Percentiles rank a stretch among this genome's conserved stretches.
These are phyloP conservation scores for Hygrophorus pudorinus DNA, from an alignment of 768 basidiomycete genomes.

Conservation along the genomic window DNA sequence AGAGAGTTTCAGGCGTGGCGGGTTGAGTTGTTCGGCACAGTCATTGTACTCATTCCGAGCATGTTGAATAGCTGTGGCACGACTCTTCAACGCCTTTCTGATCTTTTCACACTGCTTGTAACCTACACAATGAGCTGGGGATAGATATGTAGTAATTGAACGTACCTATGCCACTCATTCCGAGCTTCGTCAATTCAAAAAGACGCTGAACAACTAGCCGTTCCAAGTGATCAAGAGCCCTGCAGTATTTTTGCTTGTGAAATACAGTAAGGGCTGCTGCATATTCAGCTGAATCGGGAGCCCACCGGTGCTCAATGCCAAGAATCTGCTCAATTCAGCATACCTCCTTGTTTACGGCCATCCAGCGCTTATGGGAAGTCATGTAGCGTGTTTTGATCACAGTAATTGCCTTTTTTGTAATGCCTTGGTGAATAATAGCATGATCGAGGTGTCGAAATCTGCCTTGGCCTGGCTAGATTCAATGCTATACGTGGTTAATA, in stretches of 20 bases:
- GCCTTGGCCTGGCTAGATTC: background rate
- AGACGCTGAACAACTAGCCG: background rate
- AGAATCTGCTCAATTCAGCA: constrained; percentile 7
- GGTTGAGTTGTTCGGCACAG: constrained; percentile 13
- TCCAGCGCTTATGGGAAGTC: background rate
- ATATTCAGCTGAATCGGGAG: constrained; percentile 3
- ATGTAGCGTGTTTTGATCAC: background rate
- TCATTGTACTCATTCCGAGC: constrained; percentile 23
- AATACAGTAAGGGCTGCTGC: constrained; percentile 6
- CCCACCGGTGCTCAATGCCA: constrained; percentile 9
- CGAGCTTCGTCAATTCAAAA: too few species aligned
- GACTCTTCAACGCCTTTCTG: too few species aligned
- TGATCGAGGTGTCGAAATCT: background rate
- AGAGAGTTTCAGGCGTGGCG: constrained; percentile 12
- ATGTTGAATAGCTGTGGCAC: constrained; percentile 21
- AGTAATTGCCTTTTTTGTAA: background rate
- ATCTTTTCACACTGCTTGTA: too few species aligned
- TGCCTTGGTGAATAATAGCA: background rate
- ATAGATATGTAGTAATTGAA: too few species aligned
- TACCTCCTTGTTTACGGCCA: background rate
- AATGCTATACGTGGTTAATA: background rate
- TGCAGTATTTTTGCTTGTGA: background rate
- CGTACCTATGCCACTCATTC: too few species aligned
- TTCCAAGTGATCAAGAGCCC: background rate
- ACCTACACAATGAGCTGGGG: too few species aligned